A percentile compares a stretch with the other conserved stretches of the same genome.
Evolutionary conservation across 192 early-diverging fungal genomes (phyloP).

Genomic region (Coemansia sp.): DNA sequence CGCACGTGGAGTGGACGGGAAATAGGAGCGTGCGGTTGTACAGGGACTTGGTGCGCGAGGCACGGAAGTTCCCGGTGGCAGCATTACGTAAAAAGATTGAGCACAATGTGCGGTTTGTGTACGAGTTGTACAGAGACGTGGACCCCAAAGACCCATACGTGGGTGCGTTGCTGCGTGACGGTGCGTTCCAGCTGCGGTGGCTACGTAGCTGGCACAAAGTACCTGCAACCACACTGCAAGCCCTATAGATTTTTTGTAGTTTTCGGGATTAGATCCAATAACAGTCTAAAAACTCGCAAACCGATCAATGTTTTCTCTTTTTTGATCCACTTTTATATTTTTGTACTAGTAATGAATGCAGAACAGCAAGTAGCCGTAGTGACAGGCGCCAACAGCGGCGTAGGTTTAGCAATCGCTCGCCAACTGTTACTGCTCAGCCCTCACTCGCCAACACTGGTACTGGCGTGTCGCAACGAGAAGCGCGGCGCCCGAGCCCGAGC

Average conservation of each 20-base stretch:
- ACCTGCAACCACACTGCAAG: too few species aligned
- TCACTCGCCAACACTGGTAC: slow-evolving; percentile 17
- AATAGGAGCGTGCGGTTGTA: slow-evolving; percentile 15
- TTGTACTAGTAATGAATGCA: too few species aligned
- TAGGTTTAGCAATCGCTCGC: slow-evolving; percentile 34
- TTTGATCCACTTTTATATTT: too few species aligned
- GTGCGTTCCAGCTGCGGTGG: slow-evolving; percentile 27
- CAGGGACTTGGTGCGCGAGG: slow-evolving; percentile 16
- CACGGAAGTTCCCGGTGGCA: slow-evolving; percentile 14
- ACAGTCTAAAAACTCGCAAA: too few species aligned
- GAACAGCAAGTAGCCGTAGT: slow-evolving; percentile 6
- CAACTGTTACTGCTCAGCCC: slow-evolving; percentile 3
- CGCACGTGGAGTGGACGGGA: neutral
- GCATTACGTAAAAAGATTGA: slow-evolving; percentile 31
- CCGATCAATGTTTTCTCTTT: too few species aligned
- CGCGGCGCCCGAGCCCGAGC: slow-evolving; percentile 22
- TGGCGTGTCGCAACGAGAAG: slow-evolving; percentile 47
- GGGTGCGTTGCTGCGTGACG: slow-evolving; percentile 15
- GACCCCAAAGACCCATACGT: slow-evolving; percentile 7
- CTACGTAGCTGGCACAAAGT: slow-evolving; percentile 22
- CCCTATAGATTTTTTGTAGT: too few species aligned
- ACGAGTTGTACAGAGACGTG: slow-evolving; percentile 46
- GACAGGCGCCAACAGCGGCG: slow-evolving; percentile 52
- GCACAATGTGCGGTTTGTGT: slow-evolving; percentile 39
- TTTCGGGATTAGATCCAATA: too few species aligned